Conservation (phyloP, 208 protist genomes). For the Kentomonas sorsogonicus region DNA sequence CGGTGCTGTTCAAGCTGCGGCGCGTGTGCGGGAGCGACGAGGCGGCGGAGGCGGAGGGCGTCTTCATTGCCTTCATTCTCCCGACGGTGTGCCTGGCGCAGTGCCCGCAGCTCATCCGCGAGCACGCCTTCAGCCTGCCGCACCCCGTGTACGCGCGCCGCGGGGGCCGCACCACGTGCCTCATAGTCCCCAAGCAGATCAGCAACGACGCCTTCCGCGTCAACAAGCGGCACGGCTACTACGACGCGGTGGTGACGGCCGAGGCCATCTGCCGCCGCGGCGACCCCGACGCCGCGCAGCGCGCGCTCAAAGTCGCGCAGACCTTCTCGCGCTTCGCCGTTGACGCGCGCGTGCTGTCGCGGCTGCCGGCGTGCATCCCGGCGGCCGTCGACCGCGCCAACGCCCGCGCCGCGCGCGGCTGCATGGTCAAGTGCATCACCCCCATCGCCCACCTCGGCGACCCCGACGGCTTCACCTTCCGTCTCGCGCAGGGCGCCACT, state of each 20-base stretch:
- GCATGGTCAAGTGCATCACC: neutral
- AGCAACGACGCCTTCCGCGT: constrained; percentile 67
- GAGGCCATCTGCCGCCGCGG: constrained; percentile 75
- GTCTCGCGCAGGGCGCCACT: constrained; percentile 55
- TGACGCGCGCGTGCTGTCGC: constrained; percentile 58
- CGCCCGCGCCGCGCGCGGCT: neutral
- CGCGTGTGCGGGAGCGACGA: constrained; percentile 35
- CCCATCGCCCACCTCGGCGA: constrained; percentile 41
- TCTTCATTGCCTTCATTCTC: constrained; percentile 69
- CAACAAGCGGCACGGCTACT: constrained; percentile 82
- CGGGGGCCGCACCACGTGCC: constrained; percentile 51
- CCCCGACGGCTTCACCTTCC: constrained; percentile 42
- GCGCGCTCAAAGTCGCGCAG: constrained; percentile 58
- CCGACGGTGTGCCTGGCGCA: constrained; percentile 63
- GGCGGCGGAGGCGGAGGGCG: constrained; percentile 36
- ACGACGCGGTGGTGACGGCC: constrained; percentile 81
- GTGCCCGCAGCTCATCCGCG: constrained; percentile 47
- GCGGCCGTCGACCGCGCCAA: constrained; percentile 24
- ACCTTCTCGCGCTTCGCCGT: constrained; percentile 81
- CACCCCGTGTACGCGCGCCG: constrained; percentile 36
- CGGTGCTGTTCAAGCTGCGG: constrained; percentile 76
- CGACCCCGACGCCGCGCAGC: constrained; percentile 45
- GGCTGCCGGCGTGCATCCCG: constrained; percentile 51
- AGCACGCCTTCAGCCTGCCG: constrained; percentile 42
- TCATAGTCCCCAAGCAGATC: constrained; percentile 79